Base-by-base conservation (phyloP, 495 filamentous ascomycete genomes). In the Glarea lozoyensis region DNA sequence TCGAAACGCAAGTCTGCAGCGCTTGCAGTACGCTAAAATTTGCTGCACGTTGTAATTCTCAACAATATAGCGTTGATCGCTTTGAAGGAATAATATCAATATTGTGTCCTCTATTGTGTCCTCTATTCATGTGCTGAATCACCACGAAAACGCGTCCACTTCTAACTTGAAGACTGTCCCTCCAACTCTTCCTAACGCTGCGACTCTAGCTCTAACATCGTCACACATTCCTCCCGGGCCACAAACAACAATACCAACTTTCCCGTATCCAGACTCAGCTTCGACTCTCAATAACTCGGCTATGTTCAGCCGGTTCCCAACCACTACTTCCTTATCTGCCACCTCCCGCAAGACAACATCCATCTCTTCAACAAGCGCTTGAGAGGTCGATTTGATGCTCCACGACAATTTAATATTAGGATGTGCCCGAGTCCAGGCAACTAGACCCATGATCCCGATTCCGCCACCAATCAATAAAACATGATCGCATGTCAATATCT, bases 401-500 rank as follows among this genome's bases (percentile, higher is more conserved):
- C 62, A 69, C 15, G 12, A 34, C 7, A 72, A 40, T 46, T 66
- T 70, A 21, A 59, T 50, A 33, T 67, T 68, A 10, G n/a, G 29
- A 23, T 68, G 64, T 36, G 39, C 31, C 20, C 10, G 0, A 9
- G 55, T 17, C 18, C 37, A 63, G 2, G 60, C 46, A 4, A 67
- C 31, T 4, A 65, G 4, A 20, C 58, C 55, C 0, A 66, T 69
- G 41, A 71, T 62, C 12, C 67, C 67, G 21, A 71, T 66, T 10
- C 65, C 67, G 9, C 66, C 67, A 0, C 43, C 59, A 24, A 71
- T 59, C n/a, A 69, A 53, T 19, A 69, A n/a, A 25, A 71, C 37
- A 33, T 48, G 62, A 40, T 62, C 57, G 23, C 48, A 53, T 16
- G 43, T 42, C 1, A 49, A 49, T 13, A 58, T 17, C 0, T 27